Percentiles rank a stretch among this genome's conserved stretches.
Evolutionary conservation across 345 rosid species (phyloP).

Genomic region (Ailanthus altissimus): DNA sequence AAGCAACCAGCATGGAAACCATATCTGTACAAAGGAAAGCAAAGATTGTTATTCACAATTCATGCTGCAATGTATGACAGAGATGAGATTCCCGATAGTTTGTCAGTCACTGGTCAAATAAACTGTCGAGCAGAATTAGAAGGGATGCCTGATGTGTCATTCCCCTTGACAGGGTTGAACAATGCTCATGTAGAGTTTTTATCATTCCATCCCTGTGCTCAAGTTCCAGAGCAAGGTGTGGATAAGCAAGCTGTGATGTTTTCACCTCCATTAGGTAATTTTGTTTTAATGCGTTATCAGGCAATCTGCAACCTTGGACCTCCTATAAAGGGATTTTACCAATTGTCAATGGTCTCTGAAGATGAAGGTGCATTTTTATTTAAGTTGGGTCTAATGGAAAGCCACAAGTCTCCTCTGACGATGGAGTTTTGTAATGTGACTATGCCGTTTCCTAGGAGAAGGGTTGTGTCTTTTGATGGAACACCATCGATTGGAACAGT

Average conservation of each 20-base stretch:
- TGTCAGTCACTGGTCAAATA: slow-evolving; percentile 87
- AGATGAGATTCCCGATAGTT: slow-evolving; percentile 84
- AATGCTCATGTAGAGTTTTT: slow-evolving; percentile 64
- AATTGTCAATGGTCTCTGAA: slow-evolving; percentile 95
- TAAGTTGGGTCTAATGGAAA: slow-evolving; percentile 83
- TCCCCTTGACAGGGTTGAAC: slow-evolving; percentile 74
- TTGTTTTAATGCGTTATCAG: slow-evolving; percentile 81
- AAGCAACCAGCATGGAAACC: slow-evolving; percentile 98
- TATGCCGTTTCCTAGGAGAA: slow-evolving; percentile 92
- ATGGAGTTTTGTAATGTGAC: slow-evolving; percentile 89
- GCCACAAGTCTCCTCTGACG: slow-evolving; percentile 73
- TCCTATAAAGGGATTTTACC: slow-evolving; percentile 91
- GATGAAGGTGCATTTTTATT: slow-evolving; percentile 95
- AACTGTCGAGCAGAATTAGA: slow-evolving; percentile 91
- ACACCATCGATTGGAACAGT: slow-evolving; percentile 84
- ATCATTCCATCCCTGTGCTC: slow-evolving; percentile 88
- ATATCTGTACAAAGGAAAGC: slow-evolving; percentile 86
- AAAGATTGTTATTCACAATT: slow-evolving; percentile 72
- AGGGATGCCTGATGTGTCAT: slow-evolving; percentile 89
- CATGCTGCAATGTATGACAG: slow-evolving; percentile 87
- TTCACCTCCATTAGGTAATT: slow-evolving; percentile 83
- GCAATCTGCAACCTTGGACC: slow-evolving; percentile 75
- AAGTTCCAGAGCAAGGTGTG: slow-evolving; percentile 79
- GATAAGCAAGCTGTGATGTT: slow-evolving; percentile 86
- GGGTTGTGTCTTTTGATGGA: slow-evolving; percentile 76